phyloP scores from a whole-genome alignment of 805 yeast species.

The Candida pseudofarinosa region DNA sequence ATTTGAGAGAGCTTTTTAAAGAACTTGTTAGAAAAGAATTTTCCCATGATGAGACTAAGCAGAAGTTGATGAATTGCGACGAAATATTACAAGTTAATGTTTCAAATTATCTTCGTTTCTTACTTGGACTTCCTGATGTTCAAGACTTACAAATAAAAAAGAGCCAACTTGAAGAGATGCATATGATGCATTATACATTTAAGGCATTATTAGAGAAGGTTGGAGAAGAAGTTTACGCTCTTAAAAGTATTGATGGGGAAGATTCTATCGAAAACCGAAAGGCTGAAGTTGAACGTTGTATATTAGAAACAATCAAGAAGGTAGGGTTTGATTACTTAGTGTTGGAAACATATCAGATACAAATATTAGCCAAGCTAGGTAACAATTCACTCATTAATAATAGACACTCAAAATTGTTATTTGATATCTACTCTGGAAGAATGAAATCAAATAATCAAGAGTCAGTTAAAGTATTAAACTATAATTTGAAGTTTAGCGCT shows the following conservation, averaged over 20 bases:
- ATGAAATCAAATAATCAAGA: constrained; percentile 11
- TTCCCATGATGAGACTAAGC: constrained; percentile 1
- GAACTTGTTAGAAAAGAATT: constrained; percentile 15
- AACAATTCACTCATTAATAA: constrained; percentile 28
- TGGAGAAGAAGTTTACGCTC: constrained; percentile 21
- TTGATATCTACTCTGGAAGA: constrained; percentile 16
- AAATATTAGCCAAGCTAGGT: constrained; percentile 31
- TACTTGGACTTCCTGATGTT: constrained; percentile 27
- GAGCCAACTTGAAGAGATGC: constrained; percentile 17
- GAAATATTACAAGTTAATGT: constrained; percentile 38
- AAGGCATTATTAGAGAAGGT: constrained; percentile 23
- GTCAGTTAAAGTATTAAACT: constrained; percentile 29
- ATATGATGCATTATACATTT: constrained; percentile 23
- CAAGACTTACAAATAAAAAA: constrained; percentile 5
- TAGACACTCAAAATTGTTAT: constrained; percentile 20
- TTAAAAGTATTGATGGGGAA: constrained; percentile 27
- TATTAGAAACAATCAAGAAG: constrained; percentile 30
- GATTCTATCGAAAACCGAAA: constrained; percentile 11
- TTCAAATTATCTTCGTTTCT: constrained; percentile 32
- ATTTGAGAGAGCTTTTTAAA: constrained; percentile 24
- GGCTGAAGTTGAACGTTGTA: constrained; percentile 9
- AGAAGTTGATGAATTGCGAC: constrained; percentile 18
- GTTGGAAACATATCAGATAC: constrained; percentile 36
- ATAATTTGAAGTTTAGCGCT: constrained; percentile 28
- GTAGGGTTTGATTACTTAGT: constrained; percentile 35